These are phyloP conservation scores for Thraustotheca clavata DNA, from an alignment of 352 stramenopile genomes.

Conservation along the genomic window DNA sequence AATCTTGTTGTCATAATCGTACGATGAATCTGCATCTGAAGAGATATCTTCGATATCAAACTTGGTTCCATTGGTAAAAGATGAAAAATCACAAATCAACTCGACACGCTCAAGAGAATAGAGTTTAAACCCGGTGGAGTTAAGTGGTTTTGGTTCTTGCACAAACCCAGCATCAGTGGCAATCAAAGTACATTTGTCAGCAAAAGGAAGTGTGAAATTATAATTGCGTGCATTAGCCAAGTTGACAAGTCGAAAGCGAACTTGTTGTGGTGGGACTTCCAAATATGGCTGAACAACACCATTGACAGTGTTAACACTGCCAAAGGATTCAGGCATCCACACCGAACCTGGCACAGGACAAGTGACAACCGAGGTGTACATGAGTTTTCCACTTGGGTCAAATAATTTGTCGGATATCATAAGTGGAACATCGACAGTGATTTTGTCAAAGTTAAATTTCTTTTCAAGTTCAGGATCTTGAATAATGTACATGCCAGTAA, in stretches of 20 bases:
- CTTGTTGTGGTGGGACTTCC: constrained; percentile 44
- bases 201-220: constrained; percentile 64
- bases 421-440: constrained; percentile 46
- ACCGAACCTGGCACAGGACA: constrained; percentile 29
- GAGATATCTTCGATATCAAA: constrained; percentile 41
- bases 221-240: constrained; percentile 60
- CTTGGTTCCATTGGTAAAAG: constrained; percentile 30
- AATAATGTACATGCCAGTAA: constrained; percentile 53
- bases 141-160: constrained; percentile 25
- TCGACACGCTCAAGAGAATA: constrained; percentile 54
- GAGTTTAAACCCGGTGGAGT: constrained; percentile 27
- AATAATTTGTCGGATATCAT: constrained; percentile 45
- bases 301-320: constrained; percentile 53
- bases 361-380: constrained; percentile 64
- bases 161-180: constrained; percentile 61
- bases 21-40: constrained; percentile 29
- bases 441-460: constrained; percentile 35
- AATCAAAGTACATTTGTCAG: constrained; percentile 47
- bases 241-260: constrained; percentile 51
- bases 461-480: constrained; percentile 40
- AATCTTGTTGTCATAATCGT: constrained; percentile 42
- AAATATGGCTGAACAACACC: constrained; percentile 63
- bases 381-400: constrained; percentile 38
- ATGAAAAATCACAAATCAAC: constrained; percentile 49
- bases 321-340: constrained; percentile 59